Evolutionary conservation across 2,329 filamentous ascomycete genomes (phyloP), one percentile per base, ranked within the genome.

Genomic region (Aspergillus sp.): DNA sequence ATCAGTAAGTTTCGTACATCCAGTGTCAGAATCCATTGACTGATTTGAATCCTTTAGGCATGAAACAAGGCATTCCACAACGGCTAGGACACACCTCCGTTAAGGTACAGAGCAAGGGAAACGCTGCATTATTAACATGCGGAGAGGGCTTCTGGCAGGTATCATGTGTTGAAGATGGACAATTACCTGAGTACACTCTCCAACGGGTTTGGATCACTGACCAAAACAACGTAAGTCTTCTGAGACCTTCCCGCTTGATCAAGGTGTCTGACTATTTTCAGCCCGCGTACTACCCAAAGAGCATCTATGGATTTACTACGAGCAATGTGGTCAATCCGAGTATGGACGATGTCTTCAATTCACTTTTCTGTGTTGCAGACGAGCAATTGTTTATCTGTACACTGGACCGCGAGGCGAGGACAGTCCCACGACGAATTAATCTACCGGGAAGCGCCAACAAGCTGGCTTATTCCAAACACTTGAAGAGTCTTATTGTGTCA

Each of bases 401-500:
- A 35, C 53, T 80, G 27, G 71, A 74, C 43, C 62, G 62, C 35
- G 64, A 68, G 30, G 54, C 64, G 41, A 71, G 67, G 51, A 61
- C 66, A 35, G 64, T 76, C 25, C 68, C 72, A 7, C 65, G 69
- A 30, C 64, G 65, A 13, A 66, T 71, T 25, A 57, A 59, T 20
- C 45, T 74, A 10, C 65, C 66, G 37, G 72, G 72, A n/a, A 68
- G 63, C 15, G 69, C 72, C 7, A 67, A 59, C 52, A 67, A 66
- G 48, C 47, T 77, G 7, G 60, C 70, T 7, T 78, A 77, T 57
- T 73, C 76, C 7, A 58, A 64, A 10, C 62, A 67, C 44, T 59
- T 77, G 7, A 66, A 69, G 10, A 72, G 71, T 50, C 65, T 82
- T 23, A 69, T 81, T 27, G 72, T 78, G 10, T 74, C 74, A 19